Evolutionary conservation across 208 protist species (phyloP).

Genomic region (Porcisia hertigi): DNA sequence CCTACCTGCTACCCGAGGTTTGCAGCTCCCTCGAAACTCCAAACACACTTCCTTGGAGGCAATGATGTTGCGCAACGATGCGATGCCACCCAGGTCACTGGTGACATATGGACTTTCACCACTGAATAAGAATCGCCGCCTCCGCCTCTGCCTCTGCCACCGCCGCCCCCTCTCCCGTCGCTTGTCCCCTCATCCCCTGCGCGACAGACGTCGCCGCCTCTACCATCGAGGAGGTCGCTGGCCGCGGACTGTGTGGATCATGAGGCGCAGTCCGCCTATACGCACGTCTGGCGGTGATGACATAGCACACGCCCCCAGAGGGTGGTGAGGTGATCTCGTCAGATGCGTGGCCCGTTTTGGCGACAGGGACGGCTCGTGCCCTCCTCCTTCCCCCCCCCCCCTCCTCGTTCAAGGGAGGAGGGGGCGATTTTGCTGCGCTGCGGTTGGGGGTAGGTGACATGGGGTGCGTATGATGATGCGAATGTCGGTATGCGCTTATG

Average conservation of each 20-base stretch:
- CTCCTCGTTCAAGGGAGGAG: neutral
- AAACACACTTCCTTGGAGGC: too few species aligned
- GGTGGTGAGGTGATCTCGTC: neutral
- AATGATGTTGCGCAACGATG: too few species aligned
- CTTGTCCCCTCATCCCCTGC: neutral
- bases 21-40: too few species aligned
- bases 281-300: neutral
- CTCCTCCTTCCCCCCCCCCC: neutral
- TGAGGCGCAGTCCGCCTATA: neutral
- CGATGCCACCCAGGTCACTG: too few species aligned
- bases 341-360: neutral
- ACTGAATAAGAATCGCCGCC: too few species aligned
- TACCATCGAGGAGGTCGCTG: neutral
- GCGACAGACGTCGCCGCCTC: neutral
- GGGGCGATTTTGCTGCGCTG: neutral
- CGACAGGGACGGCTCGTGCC: neutral
- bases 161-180: too few species aligned
- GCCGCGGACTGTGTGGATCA: neutral
- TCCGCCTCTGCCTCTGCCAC: too few species aligned
- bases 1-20: too few species aligned
- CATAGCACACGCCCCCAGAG: neutral
- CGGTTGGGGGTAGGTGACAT: neutral
- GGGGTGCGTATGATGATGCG: too few species aligned
- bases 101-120: too few species aligned
- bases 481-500: neutral